Conservation (phyloP, 805 yeast genomes). For the Lipomyces spencermartinsiae region DNA sequence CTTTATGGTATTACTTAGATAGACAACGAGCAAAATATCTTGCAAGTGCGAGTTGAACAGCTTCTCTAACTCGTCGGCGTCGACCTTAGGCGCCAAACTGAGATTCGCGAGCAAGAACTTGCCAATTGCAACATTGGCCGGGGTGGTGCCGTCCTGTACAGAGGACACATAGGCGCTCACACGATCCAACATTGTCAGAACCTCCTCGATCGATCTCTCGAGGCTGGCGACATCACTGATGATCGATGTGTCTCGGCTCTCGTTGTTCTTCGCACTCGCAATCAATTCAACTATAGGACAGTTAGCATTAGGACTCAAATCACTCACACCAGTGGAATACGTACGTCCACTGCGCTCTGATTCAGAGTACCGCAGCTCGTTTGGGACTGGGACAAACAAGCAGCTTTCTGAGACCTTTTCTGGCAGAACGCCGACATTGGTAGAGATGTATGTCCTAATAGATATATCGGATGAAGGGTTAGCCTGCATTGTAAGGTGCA, state of each 20-base stretch:
- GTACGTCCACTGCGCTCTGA: conserved; percentile 67
- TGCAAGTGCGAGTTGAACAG: conserved; percentile 75
- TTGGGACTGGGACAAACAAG: conserved; percentile 78
- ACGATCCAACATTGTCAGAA: conserved; percentile 49
- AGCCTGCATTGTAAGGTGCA: conserved; percentile 76
- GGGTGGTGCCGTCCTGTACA: conserved; percentile 39
- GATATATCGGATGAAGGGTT: conserved; percentile 56
- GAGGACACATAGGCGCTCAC: conserved; percentile 46
- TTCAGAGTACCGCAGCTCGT: conserved; percentile 61
- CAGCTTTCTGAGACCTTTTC: conserved; percentile 51
- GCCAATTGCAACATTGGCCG: conserved; percentile 58
- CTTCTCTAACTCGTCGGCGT: conserved; percentile 59
- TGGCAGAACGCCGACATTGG: conserved; percentile 65
- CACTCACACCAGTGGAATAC: conserved; percentile 38
- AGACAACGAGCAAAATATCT: conserved; percentile 81
- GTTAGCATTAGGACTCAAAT: conserved; percentile 11
- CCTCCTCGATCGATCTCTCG: conserved; percentile 48
- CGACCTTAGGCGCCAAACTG: conserved; percentile 49
- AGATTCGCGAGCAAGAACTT: conserved; percentile 62
- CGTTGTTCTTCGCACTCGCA: conserved; percentile 45
- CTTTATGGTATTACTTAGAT: conserved; percentile 80
- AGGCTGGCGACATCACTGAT: conserved; percentile 45
- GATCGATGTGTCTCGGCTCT: conserved; percentile 45
- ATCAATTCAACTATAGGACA: conserved; percentile 46
- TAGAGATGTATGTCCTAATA: conserved; percentile 78